A percentile compares a stretch with the other conserved stretches of the same genome.
Conservation (phyloP, 2,329 filamentous ascomycete genomes). For the Pseudohalonectria lignicola region DNA sequence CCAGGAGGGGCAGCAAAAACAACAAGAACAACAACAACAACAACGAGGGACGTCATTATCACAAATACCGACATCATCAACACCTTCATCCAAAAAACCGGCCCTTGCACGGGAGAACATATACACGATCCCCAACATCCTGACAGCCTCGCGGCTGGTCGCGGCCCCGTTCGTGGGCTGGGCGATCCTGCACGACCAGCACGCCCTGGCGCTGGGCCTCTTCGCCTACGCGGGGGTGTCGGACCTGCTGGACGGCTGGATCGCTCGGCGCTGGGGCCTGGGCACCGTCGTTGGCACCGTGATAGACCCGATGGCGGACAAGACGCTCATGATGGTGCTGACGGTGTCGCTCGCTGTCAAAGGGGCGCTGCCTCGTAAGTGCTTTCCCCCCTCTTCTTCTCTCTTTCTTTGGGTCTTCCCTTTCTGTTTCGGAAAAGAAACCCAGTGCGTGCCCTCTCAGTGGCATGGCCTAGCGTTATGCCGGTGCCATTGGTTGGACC, state of each 20-base stretch:
- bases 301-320: conserved; percentile 95
- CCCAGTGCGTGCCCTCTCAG: too few relatives aligned
- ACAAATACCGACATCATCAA: too few relatives aligned
- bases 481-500: conserved; percentile 1
- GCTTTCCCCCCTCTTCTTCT: background rate
- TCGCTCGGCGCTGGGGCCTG: conserved; percentile 76
- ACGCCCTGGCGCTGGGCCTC: conserved; percentile 68
- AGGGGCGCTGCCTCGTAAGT: conserved; percentile 65
- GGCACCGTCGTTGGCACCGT: conserved; percentile 92
- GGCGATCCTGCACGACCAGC: conserved; percentile 72
- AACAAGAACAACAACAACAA: too few relatives aligned
- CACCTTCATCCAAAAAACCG: too few relatives aligned
- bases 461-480: too few relatives aligned
- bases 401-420: background rate
- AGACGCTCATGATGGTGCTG: conserved; percentile 86
- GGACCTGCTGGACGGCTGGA: conserved; percentile 87
- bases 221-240: conserved; percentile 89
- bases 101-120: conserved; percentile 68
- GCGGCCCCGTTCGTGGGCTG: conserved; percentile 83
- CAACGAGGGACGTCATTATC: too few relatives aligned
- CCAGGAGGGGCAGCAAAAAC: too few relatives aligned
- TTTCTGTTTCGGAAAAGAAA: too few relatives aligned
- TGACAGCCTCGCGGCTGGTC: conserved; percentile 77
- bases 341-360: conserved; percentile 79
- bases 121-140: conserved; percentile 88